Percentiles rank a stretch among this genome's conserved stretches.
These are phyloP conservation scores for Cotoneaster glaucophyllus DNA, from an alignment of 306 rosid genomes.

Conservation along the genomic window DNA sequence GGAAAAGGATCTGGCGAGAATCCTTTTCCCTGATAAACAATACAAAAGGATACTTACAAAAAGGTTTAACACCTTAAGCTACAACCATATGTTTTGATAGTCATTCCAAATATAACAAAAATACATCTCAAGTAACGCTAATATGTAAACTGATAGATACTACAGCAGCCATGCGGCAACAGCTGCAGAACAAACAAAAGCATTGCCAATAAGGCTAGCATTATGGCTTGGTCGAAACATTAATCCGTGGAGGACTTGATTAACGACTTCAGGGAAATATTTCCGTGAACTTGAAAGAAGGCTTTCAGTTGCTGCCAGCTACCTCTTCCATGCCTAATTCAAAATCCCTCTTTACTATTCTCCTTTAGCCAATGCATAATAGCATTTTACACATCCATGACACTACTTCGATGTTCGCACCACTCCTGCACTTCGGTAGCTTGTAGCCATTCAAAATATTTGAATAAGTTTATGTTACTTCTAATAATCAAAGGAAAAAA, in stretches of 20 bases:
- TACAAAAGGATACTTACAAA: too few species aligned
- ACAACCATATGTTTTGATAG: neutral
- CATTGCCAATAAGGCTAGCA: too few species aligned
- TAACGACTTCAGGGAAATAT: neutral
- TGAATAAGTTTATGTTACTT: neutral
- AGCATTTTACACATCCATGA: too few species aligned
- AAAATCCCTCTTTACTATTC: neutral
- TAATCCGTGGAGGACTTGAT: neutral
- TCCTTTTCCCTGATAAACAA: too few species aligned
- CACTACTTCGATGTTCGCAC: too few species aligned
- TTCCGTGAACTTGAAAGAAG: neutral
- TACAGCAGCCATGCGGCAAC: neutral
- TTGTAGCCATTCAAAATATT: too few species aligned
- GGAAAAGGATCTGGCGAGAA: too few species aligned
- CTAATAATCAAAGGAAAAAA: neutral
- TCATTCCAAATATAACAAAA: neutral
- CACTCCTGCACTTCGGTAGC: too few species aligned
- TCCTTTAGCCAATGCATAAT: neutral
- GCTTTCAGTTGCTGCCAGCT: neutral
- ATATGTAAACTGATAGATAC: too few species aligned
- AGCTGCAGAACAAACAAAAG: neutral
- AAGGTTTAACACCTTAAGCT: neutral
- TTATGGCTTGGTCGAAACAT: too few species aligned
- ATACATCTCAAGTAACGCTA: neutral
- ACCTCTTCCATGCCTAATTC: neutral